Conservation (phyloP, 345 rosid genomes). For the Syzygium grande region DNA sequence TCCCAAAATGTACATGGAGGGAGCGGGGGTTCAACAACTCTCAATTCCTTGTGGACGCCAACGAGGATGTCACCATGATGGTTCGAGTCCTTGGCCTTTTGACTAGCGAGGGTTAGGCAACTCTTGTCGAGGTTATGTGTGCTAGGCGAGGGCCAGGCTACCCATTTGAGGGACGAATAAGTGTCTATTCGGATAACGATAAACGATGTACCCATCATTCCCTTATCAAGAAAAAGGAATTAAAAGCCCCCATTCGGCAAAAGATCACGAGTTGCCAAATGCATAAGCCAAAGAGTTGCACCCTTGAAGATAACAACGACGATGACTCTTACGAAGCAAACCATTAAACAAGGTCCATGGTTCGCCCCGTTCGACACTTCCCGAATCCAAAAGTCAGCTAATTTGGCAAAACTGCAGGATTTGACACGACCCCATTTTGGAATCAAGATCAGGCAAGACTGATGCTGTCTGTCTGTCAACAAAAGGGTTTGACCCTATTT, state of each 20-base stretch:
- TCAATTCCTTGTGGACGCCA: neutral
- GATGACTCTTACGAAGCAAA: neutral
- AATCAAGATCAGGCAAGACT: neutral
- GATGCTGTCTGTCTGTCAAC: neutral
- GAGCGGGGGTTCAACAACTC: neutral
- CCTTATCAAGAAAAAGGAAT: neutral
- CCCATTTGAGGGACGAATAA: neutral
- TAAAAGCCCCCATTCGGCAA: neutral
- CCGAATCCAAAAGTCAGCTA: neutral
- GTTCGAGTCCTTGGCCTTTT: neutral
- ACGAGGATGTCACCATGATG: neutral
- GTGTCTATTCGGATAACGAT: neutral
- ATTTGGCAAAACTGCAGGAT: neutral
- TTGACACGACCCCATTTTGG: neutral
- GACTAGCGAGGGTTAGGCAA: neutral
- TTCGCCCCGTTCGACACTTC: neutral
- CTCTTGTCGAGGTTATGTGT: neutral
- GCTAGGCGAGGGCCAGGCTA: neutral
- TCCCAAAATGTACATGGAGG: neutral
- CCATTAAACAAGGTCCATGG: neutral
- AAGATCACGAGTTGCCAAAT: neutral
- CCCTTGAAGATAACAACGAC: neutral
- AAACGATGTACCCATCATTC: neutral
- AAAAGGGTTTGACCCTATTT: neutral
- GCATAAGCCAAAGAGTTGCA: neutral